A percentile compares a stretch with the other conserved stretches of the same genome.
Conservation (phyloP, 768 basidiomycete genomes). For the Tylopilus rubrobrunneus region DNA sequence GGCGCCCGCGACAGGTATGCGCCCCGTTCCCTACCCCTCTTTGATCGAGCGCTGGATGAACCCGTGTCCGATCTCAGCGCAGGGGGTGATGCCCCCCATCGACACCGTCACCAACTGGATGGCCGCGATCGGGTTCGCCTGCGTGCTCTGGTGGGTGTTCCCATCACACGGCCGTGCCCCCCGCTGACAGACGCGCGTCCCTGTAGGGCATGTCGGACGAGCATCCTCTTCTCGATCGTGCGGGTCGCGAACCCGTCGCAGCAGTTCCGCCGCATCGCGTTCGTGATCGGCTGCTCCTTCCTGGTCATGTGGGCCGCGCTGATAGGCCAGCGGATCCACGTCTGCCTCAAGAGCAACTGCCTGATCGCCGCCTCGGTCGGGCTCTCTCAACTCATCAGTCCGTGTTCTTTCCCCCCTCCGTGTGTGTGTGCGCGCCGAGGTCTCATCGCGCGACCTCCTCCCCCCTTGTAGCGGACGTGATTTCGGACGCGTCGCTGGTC, state of each 20-base stretch:
- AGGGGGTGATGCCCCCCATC: background rate
- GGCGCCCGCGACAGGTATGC: constrained; percentile 1
- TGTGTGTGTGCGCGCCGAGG: background rate
- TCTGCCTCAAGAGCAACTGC: constrained; percentile 10
- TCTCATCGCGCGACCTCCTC: background rate
- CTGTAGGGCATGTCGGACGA: constrained; percentile 22
- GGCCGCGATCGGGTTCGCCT: constrained; percentile 8
- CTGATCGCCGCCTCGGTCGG: background rate
- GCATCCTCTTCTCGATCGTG: constrained; percentile 24
- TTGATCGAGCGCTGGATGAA: no score
- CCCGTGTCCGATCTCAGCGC: background rate
- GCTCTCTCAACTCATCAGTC: constrained; percentile 22
- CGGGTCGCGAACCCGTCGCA: constrained; percentile 12
- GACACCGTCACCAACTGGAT: constrained; percentile 11
- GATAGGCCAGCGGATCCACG: constrained; percentile 12
- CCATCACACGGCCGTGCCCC: no score
- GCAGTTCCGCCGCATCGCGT: constrained; percentile 1
- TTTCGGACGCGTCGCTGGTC: constrained; percentile 20
- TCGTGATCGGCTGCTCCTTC: constrained; percentile 14
- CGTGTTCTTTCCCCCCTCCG: background rate
- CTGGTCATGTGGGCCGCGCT: constrained; percentile 22
- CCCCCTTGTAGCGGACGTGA: constrained; percentile 12
- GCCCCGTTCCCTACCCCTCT: background rate
- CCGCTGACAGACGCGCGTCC: background rate
- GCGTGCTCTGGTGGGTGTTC: constrained; percentile 18